Evolutionary conservation across 1,139 yeast species (phyloP), one percentile per base, ranked within the genome.

Genomic region (Candida neerlandica): DNA sequence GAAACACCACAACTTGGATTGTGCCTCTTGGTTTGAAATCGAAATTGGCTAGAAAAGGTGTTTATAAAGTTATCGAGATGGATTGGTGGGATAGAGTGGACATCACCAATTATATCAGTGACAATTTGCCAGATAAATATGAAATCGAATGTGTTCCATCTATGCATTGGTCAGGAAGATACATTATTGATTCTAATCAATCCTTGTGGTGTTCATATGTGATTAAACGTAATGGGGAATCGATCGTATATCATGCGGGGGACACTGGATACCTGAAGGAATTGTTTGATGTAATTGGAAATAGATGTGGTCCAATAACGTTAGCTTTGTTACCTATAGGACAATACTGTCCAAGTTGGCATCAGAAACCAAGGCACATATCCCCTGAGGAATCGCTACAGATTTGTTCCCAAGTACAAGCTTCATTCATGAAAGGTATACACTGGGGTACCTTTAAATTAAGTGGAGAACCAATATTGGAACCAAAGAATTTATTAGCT

Each of bases 101-200:
- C 5, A 61, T 86, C 44, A 70, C 69, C 15, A 61, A 65, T 7
- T 68, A 59, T 53, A 63, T 70, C 45, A 58, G 60, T n/a, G 60
- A 66, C 43, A 58, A 58, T 15, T 62, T 73, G 6, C 68, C 72
- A 1, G 85, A 82, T 51, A 72, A 78, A 19, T 90, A 87, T 72
- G 92, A 89, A 57, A 73, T 92, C 30, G 91, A 89, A 1, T 89
- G 97, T 66, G 81, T 95, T 0, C 98, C 98, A 0, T 90, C 97
- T 0, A 92, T 92, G 97, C 98, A 92, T 67, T 92, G 98, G 98
- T 88, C 96, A 1, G 98, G 97, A 0, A 69, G 97, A 41, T 80
- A 81, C 43, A 67, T 92, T 27, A 63, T 85, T 26, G 98, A 92
- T 64, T 81, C 96, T 1, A 92, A 92, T 65, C 71, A 75, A 32